Base-by-base conservation (phyloP, 2,329 filamentous ascomycete species). In the Neofusicoccum cordaticola region DNA sequence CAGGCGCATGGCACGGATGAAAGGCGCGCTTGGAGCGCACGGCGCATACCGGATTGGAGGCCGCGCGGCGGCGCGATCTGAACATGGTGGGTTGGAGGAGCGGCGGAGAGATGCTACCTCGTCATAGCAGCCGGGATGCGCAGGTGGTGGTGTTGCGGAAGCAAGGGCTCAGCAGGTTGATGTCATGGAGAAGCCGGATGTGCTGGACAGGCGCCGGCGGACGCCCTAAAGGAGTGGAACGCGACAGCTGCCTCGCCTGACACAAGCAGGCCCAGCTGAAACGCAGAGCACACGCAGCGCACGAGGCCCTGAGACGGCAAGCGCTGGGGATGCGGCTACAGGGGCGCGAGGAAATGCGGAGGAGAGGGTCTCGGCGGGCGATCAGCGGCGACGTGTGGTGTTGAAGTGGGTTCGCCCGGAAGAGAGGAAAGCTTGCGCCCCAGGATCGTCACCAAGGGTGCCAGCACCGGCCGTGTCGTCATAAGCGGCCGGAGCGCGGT, bases 41-140 rank as follows among this genome's bases (percentile, higher is more conserved):
- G 66, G 64, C 63, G 68, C 73, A 42, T 71, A 76, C 75, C 68
- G 74, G 74, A 66, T 73, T 75, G 47, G 74, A 76, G 42, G 70
- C 66, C 22, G 74, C 74, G 62, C 75, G 65, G 63, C 70, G 66
- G 34, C 74, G 72, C 19, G 37, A 53, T 57, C 69, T 66, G 67
- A 77, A 77, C 74, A 77, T 65, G 69, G 67, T 64, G 60, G 34
- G 69, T 27, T 4, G 47, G 41, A n/a, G 39, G 15, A 15, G 37
- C 11, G 37, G 47, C 47, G 37, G 19, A 45, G 27, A 31, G 39
- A 27, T 60, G 56, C 52, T 51, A 50, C 42, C 51, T 64, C 47
- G 41, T 56, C 63, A 56, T 58, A 64, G 62, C 62, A 64, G 51
- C 41, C 53, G 34, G 50, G 22, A 31, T 42, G 47, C 37, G 44